Base-by-base conservation (phyloP, 2,329 filamentous ascomycete species). In the Arthrocladium fulminans region DNA sequence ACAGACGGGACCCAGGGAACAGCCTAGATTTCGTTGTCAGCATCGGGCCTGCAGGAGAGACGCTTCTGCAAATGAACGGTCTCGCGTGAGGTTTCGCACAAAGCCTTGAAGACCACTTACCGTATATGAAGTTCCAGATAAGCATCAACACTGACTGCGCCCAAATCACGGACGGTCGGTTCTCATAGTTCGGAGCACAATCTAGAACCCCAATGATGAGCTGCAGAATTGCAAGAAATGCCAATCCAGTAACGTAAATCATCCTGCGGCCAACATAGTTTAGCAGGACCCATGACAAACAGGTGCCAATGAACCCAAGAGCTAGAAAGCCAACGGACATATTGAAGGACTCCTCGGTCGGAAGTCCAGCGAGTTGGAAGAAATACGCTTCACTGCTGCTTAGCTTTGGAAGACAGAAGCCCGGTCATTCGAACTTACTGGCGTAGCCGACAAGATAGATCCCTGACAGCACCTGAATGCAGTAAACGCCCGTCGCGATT, bases 381-480 rank as follows among this genome's bases (percentile, higher is more conserved):
- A 74, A 74, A 55, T 73, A 74, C 2, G 67, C 71, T 7, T n/a
- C n/a, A n/a, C n/a, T n/a, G n/a, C n/a, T n/a, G n/a, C n/a, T n/a
- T n/a, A n/a, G n/a, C n/a, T n/a, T n/a, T n/a, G n/a, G n/a, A n/a
- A n/a, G n/a, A n/a, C n/a, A n/a, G n/a, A n/a, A n/a, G n/a, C n/a
- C n/a, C n/a, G n/a, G n/a, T n/a, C n/a, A n/a, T n/a, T n/a, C n/a
- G n/a, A n/a, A n/a, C n/a, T n/a, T n/a, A n/a, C n/a, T n/a, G n/a
- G 65, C 64, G 55, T 70, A 72, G 25, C 67, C 68, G 6, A 72
- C 65, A 27, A 73, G 63, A 60, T 66, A 59, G 32, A 69, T 65
- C 1, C 67, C 69, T 7, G 63, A 65, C 6, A 72, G 57, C 37
- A 68, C 64, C 48, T 73, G 68, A 41, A 68, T 68, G 29, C 63